These are phyloP conservation scores for Arachnomyces sp. DNA, from an alignment of 2,329 filamentous ascomycete species.

Conservation along the genomic window DNA sequence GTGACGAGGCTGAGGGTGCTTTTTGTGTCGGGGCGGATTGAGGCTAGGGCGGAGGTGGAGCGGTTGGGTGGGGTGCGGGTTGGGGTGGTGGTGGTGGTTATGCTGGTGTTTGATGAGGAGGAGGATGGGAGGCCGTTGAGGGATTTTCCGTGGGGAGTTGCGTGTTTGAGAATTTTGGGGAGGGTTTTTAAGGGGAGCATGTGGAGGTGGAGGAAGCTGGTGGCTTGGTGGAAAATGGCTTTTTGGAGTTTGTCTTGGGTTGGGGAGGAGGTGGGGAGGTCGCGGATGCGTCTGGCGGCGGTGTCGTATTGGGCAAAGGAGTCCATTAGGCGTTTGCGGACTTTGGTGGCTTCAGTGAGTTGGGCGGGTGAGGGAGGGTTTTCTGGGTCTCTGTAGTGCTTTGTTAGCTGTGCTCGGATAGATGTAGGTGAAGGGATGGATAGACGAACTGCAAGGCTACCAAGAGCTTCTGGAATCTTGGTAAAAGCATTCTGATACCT, in stretches of 20 bases:
- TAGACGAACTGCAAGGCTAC: constrained; percentile 54
- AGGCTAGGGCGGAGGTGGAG: constrained; percentile 41
- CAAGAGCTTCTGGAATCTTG: constrained; percentile 73
- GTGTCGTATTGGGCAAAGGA: constrained; percentile 81
- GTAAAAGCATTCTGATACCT: constrained; percentile 72
- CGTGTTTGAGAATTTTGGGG: constrained; percentile 58
- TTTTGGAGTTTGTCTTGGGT: constrained; percentile 70
- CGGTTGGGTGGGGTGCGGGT: constrained; percentile 23
- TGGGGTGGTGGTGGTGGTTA: constrained; percentile 14
- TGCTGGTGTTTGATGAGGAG: constrained; percentile 11
- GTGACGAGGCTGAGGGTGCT: constrained; percentile 46
- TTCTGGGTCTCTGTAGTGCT: constrained; percentile 47
- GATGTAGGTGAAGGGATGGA: not conserved
- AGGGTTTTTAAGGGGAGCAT: constrained; percentile 80
- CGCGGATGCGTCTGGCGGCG: constrained; percentile 71
- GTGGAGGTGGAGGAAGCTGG: constrained; percentile 74
- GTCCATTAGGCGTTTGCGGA: constrained; percentile 81
- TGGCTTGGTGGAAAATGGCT: constrained; percentile 73
- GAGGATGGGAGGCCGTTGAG: constrained; percentile 19
- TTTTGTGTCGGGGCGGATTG: constrained; percentile 47
- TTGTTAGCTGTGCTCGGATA: constrained; percentile 8
- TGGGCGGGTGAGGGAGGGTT: constrained; percentile 59
- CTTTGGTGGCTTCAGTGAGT: constrained; percentile 76
- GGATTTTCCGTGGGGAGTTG: constrained; percentile 42
- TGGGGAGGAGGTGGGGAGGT: constrained; percentile 62